Base-by-base conservation (phyloP, 768 basidiomycete species). In the Lactarius sanguifluus region DNA sequence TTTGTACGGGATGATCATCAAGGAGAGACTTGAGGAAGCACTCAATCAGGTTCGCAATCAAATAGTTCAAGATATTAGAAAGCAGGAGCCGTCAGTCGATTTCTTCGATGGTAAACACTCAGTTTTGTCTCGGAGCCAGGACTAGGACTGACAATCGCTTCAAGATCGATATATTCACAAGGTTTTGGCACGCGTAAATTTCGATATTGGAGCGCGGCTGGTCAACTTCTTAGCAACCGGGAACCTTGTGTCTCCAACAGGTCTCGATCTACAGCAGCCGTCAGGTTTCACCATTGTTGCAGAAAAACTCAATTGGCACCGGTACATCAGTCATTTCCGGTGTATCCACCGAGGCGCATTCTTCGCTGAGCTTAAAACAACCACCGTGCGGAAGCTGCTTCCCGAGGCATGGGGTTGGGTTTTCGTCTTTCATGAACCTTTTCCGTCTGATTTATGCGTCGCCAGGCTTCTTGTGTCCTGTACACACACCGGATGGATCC, bases 201-300 rank as follows among this genome's bases (percentile, higher is more conserved):
- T 91, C 75, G 97, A 98, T 74, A 87, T 99, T 64, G 97, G 97
- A 30, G 80, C 89, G 43, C 92, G 87, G 74, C 81, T 98, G 74
- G 82, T 91, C 23, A 96, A 96, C 76, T 99, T 99, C 81, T 84
- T 99, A 54, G 97, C 97, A 18, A 98, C 97, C 5, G 97, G 97
- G 32, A 98, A 98, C 74, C 81, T 99, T 30, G 84, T 96, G 61
- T 96, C 97, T 10, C 94, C 94, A 0, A 90, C 94, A 1, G 97
- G 97, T 67, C 87, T 99, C 62, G 97, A 98, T 78, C 80, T 99
- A 18, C 96, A 98, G 76, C 97, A 99, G 77, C 90, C 96, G 0
- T 90, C 95, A 20, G 97, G 97, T n/a, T 98, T 96, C 78, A 98
- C 97, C 1, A 97, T 99, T 71, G 91, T 98, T 40, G 97, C 96